A percentile compares a stretch with the other conserved stretches of the same genome.
Conservation (phyloP, 352 stramenopile species). For the Phytopythium sindhum region DNA sequence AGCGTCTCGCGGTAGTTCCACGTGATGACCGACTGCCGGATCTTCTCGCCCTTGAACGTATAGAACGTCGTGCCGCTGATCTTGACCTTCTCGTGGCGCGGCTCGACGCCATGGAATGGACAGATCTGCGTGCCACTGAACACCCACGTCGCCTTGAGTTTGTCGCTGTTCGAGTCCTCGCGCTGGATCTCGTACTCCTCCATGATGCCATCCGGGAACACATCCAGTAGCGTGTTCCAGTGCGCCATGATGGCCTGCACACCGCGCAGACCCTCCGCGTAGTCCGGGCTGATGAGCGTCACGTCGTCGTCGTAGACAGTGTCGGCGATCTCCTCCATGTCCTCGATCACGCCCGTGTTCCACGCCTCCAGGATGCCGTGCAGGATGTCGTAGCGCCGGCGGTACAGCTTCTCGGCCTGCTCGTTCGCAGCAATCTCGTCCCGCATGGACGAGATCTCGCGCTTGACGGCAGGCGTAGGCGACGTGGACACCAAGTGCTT, state of each 20-base stretch:
- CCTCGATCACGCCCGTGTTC: conserved; percentile 80
- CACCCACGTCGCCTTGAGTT: conserved; percentile 69
- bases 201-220: conserved; percentile 80
- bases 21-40: conserved; percentile 63
- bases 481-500: conserved; percentile 7
- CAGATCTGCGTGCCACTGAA: conserved; percentile 81
- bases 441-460: conserved; percentile 16
- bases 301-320: conserved; percentile 74
- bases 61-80: conserved; percentile 77
- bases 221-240: conserved; percentile 65
- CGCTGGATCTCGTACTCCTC: conserved; percentile 76
- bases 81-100: conserved; percentile 73
- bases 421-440: conserved; percentile 25
- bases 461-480: conserved; percentile 6
- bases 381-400: conserved; percentile 66
- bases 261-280: conserved; percentile 54
- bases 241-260: conserved; percentile 71
- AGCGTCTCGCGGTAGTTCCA: conserved; percentile 76
- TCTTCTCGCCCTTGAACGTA: conserved; percentile 75
- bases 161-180: conserved; percentile 50
- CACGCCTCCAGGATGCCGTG: conserved; percentile 74
- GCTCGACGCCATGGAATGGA: conserved; percentile 66
- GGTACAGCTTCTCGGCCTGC: conserved; percentile 52
- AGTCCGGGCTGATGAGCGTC: conserved; percentile 63
- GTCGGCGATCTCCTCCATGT: conserved; percentile 78